Base-by-base conservation (phyloP, 116 monocot genomes). In the Zostera marina region DNA sequence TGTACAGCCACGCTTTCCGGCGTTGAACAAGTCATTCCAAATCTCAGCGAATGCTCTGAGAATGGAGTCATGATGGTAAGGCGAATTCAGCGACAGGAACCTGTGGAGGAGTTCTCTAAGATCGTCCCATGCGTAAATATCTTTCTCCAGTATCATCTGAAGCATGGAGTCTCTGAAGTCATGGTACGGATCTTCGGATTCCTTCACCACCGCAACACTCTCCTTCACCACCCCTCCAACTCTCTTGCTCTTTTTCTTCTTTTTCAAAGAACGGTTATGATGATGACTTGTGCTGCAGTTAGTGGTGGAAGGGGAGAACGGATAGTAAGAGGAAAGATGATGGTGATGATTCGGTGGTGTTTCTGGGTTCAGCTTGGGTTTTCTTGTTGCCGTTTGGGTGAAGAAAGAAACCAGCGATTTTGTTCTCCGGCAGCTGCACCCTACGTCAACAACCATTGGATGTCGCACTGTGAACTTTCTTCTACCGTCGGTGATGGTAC, bases 131-230 rank as follows among this genome's bases (percentile, higher is more conserved):
- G 43, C 60, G 62, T 65, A 69, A 52, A 73, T 72, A 62, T 73
- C 69, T 69, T 66, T 72, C 69, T 69, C 77, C 1, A 69, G 11
- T 23, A 77, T 69, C 77, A 77, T 72, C 56, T 66, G 69, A 8
- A 77, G 32, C 77, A 77, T 77, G 10, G 77, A 77, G 16, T 68
- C 69, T 13, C 65, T 42, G 69, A 77, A 77, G 52, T 77, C 77
- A 17, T 52, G 46, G 26, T 65, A 70, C 0, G 84, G 84, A 45
- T 84, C 76, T 4, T 55, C 47, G 12, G 76, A 76, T 38, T 74
- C 71, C 71, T 74, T 79, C 70, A 79, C 73, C 62, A 84, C 67
- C 3, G 79, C 79, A 55, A 79, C 71, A 57, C 79, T 79, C 64
- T 76, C 71, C 64, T 71, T 62, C 8, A 12, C 60, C 46, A 46